Evolutionary conservation across 2,329 filamentous ascomycete genomes (phyloP).

Genomic region (Samsoniella hepiali): DNA sequence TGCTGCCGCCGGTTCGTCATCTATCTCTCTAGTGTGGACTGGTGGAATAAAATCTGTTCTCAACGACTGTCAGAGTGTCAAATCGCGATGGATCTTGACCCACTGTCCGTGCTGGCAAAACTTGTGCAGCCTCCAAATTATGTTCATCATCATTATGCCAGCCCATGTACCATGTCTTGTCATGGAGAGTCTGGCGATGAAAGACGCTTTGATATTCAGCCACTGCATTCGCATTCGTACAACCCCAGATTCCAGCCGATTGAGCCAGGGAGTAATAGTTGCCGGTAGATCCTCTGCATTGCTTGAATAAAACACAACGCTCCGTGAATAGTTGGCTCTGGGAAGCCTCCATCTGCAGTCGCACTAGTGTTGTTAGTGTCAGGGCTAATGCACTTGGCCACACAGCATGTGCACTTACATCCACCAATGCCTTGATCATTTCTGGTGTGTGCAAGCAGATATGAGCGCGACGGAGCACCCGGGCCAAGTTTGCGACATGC

Average conservation of each 20-base stretch:
- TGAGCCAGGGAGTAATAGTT: not conserved
- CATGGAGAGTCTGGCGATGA: not conserved
- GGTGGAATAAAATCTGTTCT: not conserved
- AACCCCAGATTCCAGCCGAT: not conserved
- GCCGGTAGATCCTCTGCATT: not conserved
- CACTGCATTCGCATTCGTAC: not conserved
- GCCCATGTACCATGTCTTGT: not conserved
- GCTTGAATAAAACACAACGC: not conserved
- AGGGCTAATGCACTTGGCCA: slow-evolving; percentile 4
- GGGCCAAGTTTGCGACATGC: not conserved
- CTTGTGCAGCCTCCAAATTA: not conserved
- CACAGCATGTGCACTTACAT: not conserved
- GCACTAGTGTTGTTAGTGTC: slow-evolving; percentile 7
- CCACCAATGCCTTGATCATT: slow-evolving; percentile 8
- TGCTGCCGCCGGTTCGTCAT: not conserved
- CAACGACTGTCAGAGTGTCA: slow-evolving; percentile 1
- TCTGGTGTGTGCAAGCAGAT: not conserved
- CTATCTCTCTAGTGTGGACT: not conserved
- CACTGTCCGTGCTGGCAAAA: slow-evolving; percentile 15
- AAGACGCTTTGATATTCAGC: not conserved
- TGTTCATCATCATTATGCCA: not conserved
- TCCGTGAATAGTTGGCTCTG: not conserved
- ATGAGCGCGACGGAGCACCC: not conserved
- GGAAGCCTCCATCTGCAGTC: not conserved
- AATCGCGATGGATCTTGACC: slow-evolving; percentile 15